These are phyloP conservation scores for Narthecium ossifragum DNA, from an alignment of 106 monocot species.

Conservation along the genomic window DNA sequence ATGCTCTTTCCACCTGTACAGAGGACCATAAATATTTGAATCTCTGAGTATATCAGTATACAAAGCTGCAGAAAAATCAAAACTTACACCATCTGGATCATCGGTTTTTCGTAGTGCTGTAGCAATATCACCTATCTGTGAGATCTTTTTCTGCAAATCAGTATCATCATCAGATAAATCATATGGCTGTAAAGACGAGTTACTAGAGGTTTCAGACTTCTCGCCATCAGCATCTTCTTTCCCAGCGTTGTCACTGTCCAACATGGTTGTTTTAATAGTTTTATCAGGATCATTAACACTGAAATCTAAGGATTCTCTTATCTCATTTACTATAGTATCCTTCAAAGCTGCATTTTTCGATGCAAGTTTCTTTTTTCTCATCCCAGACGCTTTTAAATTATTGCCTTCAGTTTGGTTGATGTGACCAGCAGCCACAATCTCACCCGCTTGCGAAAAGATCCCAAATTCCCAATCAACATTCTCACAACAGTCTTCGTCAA, in stretches of 20 bases:
- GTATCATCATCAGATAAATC: conserved; percentile 89
- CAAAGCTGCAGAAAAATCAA: conserved; percentile 3
- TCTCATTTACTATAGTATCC: too few relatives aligned
- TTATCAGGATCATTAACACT: conserved; percentile 33
- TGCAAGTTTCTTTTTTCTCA: conserved; percentile 10
- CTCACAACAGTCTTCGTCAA: conserved; percentile 67
- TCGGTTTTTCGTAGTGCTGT: conserved; percentile 82
- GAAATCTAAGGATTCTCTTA: conserved; percentile 14
- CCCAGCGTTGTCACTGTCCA: conserved; percentile 15
- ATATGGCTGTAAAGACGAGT: conserved; percentile 87
- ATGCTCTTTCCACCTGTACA: conserved; percentile 77
- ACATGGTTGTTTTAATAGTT: conserved; percentile 12
- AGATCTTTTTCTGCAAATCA: conserved; percentile 63
- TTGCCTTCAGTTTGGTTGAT: background rate
- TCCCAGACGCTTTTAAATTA: conserved; percentile 9
- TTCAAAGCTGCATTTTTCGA: too few relatives aligned
- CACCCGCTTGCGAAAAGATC: conserved; percentile 30
- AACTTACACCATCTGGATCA: conserved; percentile 84
- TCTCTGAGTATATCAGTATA: background rate
- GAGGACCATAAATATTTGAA: conserved; percentile 1
- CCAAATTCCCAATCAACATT: conserved; percentile 90
- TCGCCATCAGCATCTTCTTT: conserved; percentile 32
- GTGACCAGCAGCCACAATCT: conserved; percentile 7
- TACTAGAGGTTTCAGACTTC: conserved; percentile 61
- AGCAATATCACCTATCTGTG: conserved; percentile 63